These are phyloP conservation scores for Trichophyton equinum DNA, from an alignment of 2,329 filamentous ascomycete genomes.

Conservation along the genomic window DNA sequence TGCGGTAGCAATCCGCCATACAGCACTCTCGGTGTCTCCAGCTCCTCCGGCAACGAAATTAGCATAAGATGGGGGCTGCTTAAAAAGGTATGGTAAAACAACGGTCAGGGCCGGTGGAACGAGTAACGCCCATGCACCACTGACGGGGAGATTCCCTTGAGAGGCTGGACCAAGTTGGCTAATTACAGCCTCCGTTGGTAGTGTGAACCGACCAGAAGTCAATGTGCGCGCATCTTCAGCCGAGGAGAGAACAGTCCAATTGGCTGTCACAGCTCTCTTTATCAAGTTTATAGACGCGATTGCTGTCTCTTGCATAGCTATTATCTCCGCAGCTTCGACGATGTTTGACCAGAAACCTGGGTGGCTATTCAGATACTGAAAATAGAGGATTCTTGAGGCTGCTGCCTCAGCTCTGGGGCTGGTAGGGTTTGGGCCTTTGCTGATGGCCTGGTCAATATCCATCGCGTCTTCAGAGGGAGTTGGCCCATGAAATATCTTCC, in stretches of 20 bases:
- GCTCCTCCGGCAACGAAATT: slow-evolving; percentile 46
- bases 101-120: slow-evolving; percentile 39
- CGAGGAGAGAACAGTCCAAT: slow-evolving; percentile 37
- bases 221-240: slow-evolving; percentile 15
- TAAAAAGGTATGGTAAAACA: slow-evolving; percentile 45
- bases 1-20: slow-evolving; percentile 44
- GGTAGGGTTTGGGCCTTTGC: slow-evolving; percentile 24
- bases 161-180: slow-evolving; percentile 26
- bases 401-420: slow-evolving; percentile 37
- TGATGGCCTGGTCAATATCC: slow-evolving; percentile 18
- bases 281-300: slow-evolving; percentile 44
- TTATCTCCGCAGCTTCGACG: slow-evolving; percentile 41
- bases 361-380: slow-evolving; percentile 41
- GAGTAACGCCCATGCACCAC: slow-evolving; percentile 41
- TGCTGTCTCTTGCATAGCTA: slow-evolving; percentile 46
- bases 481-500: slow-evolving; percentile 45
- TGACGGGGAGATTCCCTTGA: slow-evolving; percentile 26
- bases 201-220: slow-evolving; percentile 20
- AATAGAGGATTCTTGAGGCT: slow-evolving; percentile 44
- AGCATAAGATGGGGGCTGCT: slow-evolving; percentile 43
- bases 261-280: slow-evolving; percentile 40
- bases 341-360: slow-evolving; percentile 42
- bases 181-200: slow-evolving; percentile 31
- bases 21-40: slow-evolving; percentile 44
- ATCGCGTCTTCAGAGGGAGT: slow-evolving; percentile 18